These are phyloP conservation scores for Pneumocystis carinii DNA, from an alignment of 1,139 yeast species.

Conservation along the genomic window DNA sequence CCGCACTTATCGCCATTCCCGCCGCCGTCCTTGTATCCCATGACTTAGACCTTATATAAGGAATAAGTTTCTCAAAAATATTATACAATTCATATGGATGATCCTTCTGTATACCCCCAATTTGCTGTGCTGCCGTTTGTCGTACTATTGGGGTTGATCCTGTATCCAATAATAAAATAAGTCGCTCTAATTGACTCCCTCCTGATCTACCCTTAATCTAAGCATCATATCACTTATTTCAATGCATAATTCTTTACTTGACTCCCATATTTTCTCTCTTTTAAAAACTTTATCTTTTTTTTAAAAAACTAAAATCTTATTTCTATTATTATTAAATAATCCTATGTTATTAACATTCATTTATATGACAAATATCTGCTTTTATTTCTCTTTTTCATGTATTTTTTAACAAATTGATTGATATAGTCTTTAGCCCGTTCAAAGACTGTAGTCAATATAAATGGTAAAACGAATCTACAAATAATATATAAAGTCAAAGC, in stretches of 20 bases:
- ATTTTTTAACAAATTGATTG: no score
- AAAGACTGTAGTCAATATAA: no score
- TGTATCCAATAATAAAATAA: constrained; percentile 49
- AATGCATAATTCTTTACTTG: background rate
- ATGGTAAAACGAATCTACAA: no score
- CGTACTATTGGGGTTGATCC: constrained; percentile 91
- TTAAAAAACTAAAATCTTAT: background rate
- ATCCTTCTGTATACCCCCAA: constrained; percentile 81
- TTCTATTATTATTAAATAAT: background rate
- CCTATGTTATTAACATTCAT: background rate
- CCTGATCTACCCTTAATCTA: background rate
- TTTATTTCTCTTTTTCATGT: no score
- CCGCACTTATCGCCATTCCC: constrained; percentile 89
- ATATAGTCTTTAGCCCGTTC: no score
- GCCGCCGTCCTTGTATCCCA: constrained; percentile 98
- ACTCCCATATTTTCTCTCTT: background rate
- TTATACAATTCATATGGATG: constrained; percentile 89
- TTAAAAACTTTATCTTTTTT: background rate
- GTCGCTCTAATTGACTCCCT: constrained; percentile 8
- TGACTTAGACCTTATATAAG: constrained; percentile 62
- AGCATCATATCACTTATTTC: background rate
- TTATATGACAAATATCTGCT: background rate
- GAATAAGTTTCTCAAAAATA: constrained; percentile 75
- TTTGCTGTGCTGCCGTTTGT: constrained; percentile 93
- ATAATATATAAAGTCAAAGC: no score